Evolutionary conservation across 495 filamentous ascomycete species (phyloP), one percentile per base, ranked within the genome.

Genomic region (Lepidopterella palustris): DNA sequence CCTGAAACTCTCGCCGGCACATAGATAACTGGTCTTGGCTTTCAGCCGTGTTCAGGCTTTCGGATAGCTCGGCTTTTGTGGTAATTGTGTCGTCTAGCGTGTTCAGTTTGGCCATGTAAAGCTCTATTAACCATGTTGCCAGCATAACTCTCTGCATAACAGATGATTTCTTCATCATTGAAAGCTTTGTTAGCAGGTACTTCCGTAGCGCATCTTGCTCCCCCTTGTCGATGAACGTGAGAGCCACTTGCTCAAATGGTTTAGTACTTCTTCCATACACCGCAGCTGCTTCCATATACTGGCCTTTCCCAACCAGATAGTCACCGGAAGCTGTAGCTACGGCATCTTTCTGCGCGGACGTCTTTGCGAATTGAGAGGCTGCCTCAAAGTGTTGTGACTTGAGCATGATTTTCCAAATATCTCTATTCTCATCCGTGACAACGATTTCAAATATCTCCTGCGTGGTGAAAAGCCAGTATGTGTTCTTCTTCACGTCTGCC

Each of bases 71-170:
- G 0, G 90, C 90, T 63, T 92, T 87, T 0, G 95, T 95, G 32
- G 90, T 86, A 53, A 97, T 89, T 13, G 89, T 90, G 70, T 98
- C 93, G 68, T 97, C 95, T 0, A 98, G 83, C 3, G 87, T 86
- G 66, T 97, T 97, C 28, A 97, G 78, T 73, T 96, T 97, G 2
- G 90, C 87, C 93, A 98, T 98, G 72, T 93, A 97, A 5, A 96
- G 79, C 64, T 98, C 93, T 18, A 96, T 79, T 52, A 98, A 82
- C 93, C 93, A 98, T 66, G 86, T 90, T 24, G 93, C 87, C 56
- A 97, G 85, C 92, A 98, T 95, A 31, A 87, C 84, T 53, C 93
- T 76, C 73, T 98, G 93, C 95, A 97, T 98, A 21, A 86, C 74
- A 6, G 82, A 84, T 15, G 86, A 80, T 72, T 90, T 95, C 73